phyloP scores from a whole-genome alignment of 176 grass and related monocot genomes.

The Hordeum vulgare region DNA sequence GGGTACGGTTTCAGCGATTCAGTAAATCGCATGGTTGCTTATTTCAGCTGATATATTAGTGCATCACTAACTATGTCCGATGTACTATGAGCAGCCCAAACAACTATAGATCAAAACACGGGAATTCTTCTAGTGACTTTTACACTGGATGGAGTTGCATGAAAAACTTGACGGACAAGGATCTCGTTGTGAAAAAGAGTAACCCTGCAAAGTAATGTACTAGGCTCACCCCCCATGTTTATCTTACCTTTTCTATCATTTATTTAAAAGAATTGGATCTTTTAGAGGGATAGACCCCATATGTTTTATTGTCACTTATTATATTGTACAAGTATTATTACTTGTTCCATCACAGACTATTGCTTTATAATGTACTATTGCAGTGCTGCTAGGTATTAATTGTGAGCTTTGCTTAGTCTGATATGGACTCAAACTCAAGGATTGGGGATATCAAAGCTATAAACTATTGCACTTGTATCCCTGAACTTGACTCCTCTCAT shows the following conservation, averaged over 20 bases:
- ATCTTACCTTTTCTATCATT: not conserved
- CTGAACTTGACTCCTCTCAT: not conserved
- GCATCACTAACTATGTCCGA: not conserved
- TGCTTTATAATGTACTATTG: not conserved
- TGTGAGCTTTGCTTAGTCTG: not conserved
- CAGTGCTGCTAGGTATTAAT: not conserved
- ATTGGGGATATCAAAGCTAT: not conserved
- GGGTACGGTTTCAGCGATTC: slow-evolving; percentile 43
- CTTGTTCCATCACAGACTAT: not conserved
- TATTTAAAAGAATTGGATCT: not conserved
- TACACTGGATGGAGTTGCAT: slow-evolving; percentile 91
- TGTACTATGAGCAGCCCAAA: slow-evolving; percentile 48
- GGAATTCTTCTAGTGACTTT: slow-evolving; percentile 48
- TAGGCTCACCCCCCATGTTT: not conserved
- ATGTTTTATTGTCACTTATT: not conserved
- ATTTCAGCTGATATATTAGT: not conserved
- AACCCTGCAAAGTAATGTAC: slow-evolving; percentile 68
- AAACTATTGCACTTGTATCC: not conserved
- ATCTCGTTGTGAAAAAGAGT: slow-evolving; percentile 50
- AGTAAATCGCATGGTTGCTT: not conserved
- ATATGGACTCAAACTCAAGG: not conserved
- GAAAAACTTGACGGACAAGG: slow-evolving; percentile 55
- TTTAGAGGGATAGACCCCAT: not conserved
- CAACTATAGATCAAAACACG: slow-evolving; percentile 53
- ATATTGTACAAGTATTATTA: not conserved